Base-by-base conservation (phyloP, 2,329 filamentous ascomycete genomes). In the Epichloe baconii region DNA sequence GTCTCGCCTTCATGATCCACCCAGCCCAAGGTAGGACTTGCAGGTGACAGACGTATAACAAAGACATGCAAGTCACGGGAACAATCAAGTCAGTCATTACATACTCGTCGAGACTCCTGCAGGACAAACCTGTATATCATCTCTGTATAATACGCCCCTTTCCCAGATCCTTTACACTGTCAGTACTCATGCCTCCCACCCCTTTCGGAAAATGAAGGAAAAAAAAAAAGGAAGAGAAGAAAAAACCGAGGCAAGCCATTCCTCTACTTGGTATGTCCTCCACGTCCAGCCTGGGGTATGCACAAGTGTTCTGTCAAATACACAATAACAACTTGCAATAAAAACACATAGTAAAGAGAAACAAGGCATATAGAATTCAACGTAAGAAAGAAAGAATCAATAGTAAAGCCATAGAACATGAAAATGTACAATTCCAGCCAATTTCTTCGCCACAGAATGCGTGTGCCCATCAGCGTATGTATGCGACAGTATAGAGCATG, bases 191-290 rank as follows among this genome's bases (percentile, higher is more conserved):
- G 31, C 31, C 31, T 31, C 31, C 31, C 31, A 31, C 31, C 31
- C 26, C 31, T 31, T 31, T 31, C 10, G 3, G 3, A 31, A 10
- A 26, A 8, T 1, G 21, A 23, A 23, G 1, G 7, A 2, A 10
- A 1, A 10, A 31, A 10, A 11, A 10, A 4, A 4, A 1, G 10
- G 1, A 31, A 31, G 1, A 31, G 0, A 31, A 4, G 1, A 10
- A 1, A 31, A 11, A 31, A 4, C 26, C 1, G 31, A 31, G 31
- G 31, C 31, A 11, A 44, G 37, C 26, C n/a, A n/a, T 17, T 14
- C 41, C 17, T n/a, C 14, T 38, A 36, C 42, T 34, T 57, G 57
- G 56, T 57, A 58, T 58, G 51, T 58, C 57, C 57, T 57, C 54
- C 57, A 50, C 54, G 55, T 53, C 54, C 54, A 49, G 38, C 53